Percentiles rank a stretch among this genome's conserved stretches.
phyloP scores from a whole-genome alignment of 1,284 basidiomycete species.

The Rhodotorula sp. region DNA sequence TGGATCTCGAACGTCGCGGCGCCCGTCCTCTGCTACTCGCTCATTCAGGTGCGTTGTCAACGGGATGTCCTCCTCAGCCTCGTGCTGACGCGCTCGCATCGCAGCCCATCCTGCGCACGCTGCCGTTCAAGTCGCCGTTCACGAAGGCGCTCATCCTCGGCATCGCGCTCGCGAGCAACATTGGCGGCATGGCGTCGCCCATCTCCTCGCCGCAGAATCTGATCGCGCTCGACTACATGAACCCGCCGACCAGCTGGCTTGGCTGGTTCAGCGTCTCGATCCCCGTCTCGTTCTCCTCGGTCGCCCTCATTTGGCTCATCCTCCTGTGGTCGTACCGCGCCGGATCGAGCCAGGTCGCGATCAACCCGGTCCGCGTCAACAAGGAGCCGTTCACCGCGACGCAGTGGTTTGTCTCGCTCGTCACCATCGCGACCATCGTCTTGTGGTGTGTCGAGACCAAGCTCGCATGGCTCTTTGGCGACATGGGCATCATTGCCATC shows the following conservation, averaged over 20 bases:
- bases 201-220: constrained; percentile 94
- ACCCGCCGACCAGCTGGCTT: constrained; percentile 81
- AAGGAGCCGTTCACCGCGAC: constrained; percentile 76
- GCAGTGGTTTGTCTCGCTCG: constrained; percentile 86
- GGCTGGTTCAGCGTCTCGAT: constrained; percentile 93
- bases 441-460: constrained; percentile 89
- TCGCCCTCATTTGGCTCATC: constrained; percentile 87
- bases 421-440: constrained; percentile 82
- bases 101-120: constrained; percentile 87
- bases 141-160: constrained; percentile 90
- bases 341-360: constrained; percentile 72
- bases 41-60: constrained; percentile 71
- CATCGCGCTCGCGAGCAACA: constrained; percentile 95
- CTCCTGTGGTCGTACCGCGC: constrained; percentile 83
- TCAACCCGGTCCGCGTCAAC: constrained; percentile 77
- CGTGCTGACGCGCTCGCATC: too few species aligned
- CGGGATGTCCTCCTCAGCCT: too few species aligned
- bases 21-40: constrained; percentile 94
- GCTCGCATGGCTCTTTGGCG: constrained; percentile 78
- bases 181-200: constrained; percentile 61
- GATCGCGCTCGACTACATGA: constrained; percentile 87
- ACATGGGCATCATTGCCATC: constrained; percentile 97
- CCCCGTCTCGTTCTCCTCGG: constrained; percentile 81
- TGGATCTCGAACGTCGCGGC: constrained; percentile 99
- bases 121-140: constrained; percentile 84